Evolutionary conservation across 2,329 filamentous ascomycete species (phyloP).

Genomic region (Capronia coronata): DNA sequence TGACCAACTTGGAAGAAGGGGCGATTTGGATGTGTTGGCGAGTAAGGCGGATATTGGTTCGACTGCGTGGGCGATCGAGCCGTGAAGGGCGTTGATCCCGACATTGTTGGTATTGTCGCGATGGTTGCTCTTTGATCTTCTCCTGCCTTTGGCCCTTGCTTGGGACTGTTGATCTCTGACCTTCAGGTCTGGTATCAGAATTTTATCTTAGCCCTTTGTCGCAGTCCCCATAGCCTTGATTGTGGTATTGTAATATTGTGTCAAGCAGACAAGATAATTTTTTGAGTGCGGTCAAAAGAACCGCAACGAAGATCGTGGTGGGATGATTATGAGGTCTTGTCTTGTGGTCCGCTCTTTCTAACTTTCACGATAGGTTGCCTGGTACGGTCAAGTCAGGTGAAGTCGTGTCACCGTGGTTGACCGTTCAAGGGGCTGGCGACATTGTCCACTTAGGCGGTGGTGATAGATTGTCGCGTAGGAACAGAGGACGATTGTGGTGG

Average conservation of each 20-base stretch:
- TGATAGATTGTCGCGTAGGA: conserved; percentile 15
- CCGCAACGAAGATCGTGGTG: neutral
- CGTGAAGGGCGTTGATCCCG: conserved; percentile 36
- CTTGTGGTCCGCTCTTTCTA: conserved; percentile 2
- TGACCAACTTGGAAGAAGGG: conserved; percentile 37
- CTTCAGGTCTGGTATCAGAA: conserved; percentile 4
- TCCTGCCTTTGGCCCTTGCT: neutral
- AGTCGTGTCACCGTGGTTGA: conserved; percentile 21
- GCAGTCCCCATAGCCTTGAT: conserved; percentile 18
- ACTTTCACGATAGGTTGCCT: conserved; percentile 4
- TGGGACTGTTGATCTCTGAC: neutral
- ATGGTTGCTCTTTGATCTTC: neutral
- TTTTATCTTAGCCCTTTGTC: conserved; percentile 15
- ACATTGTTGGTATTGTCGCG: conserved; percentile 16
- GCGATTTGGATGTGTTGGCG: conserved; percentile 30
- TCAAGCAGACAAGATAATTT: neutral
- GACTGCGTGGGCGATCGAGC: conserved; percentile 43
- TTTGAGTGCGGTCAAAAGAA: neutral
- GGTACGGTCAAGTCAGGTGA: conserved; percentile 20
- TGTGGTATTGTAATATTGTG: neutral
- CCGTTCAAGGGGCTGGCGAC: conserved; percentile 20
- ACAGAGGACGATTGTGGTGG: conserved; percentile 9
- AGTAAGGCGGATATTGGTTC: conserved; percentile 39
- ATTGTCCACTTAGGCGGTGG: conserved; percentile 14
- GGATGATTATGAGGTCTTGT: neutral